Percentiles rank a stretch among this genome's conserved stretches.
phyloP scores from a whole-genome alignment of 108 stramenopile species.

The Cyclotella atomus region DNA sequence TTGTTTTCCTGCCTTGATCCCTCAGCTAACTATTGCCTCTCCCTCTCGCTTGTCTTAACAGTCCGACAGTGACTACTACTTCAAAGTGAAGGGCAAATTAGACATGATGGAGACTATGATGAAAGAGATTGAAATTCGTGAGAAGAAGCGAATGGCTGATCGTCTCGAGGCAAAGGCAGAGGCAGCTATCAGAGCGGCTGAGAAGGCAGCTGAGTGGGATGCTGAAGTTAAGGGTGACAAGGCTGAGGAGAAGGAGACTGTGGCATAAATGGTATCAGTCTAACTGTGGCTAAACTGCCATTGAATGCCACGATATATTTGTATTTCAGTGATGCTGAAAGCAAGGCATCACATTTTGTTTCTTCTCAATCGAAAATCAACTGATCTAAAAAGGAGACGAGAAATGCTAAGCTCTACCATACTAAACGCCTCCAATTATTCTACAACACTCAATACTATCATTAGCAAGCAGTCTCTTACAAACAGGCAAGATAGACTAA shows the following conservation, averaged over 20 bases:
- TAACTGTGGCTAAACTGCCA: background rate
- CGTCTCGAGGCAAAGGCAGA: slow-evolving; percentile 94
- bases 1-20: background rate
- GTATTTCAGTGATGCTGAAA: too few species aligned
- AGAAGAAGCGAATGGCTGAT: slow-evolving; percentile 97
- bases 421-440: too few species aligned
- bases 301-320: too few species aligned
- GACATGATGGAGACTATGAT: slow-evolving; percentile 97
- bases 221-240: slow-evolving; percentile 65
- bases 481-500: too few species aligned
- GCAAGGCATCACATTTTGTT: too few species aligned
- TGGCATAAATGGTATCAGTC: background rate
- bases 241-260: slow-evolving; percentile 15
- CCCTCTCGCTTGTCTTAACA: slow-evolving; percentile 32
- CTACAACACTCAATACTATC: too few species aligned
- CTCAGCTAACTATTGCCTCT: background rate
- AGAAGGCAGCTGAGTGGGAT: slow-evolving; percentile 74
- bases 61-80: slow-evolving; percentile 86
- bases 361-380: too few species aligned
- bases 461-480: too few species aligned
- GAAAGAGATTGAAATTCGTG: slow-evolving; percentile 98
- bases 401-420: too few species aligned
- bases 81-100: slow-evolving; percentile 85
- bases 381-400: too few species aligned
- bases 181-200: slow-evolving; percentile 76